Evolutionary conservation across 1,139 yeast genomes (phyloP), one percentile per base, ranked within the genome.

Genomic region (Geotrichum phurueaensis): DNA sequence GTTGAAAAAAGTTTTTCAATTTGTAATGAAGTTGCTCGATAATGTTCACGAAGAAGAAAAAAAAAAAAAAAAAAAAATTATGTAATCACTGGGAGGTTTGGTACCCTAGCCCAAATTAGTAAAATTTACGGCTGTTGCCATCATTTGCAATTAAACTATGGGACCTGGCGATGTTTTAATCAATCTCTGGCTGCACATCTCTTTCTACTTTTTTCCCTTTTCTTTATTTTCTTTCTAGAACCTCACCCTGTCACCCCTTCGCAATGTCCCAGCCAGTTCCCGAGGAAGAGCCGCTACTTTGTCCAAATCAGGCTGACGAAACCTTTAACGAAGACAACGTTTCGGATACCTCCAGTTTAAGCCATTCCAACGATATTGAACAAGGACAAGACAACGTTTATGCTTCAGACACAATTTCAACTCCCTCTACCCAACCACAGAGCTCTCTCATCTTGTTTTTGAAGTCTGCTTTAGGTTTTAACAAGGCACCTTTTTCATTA

Each of bases 401-500:
- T 48, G 29, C 22, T 20, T 25, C 25, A 12, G 51, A 48, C 29
- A 20, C 29, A 6, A n/a, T 25, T 20, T 48, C 29, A 27, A 25
- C 27, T 13, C 51, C 23, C n/a, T 48, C 29, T 6, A 48, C 15
- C 4, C 25, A 22, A 48, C 18, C 27, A 23, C 18, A 22, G 13
- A 22, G 15, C 7, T 27, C 29, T 22, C 49, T 49, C 4, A 9
- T 27, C 2, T 45, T 56, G 18, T 51, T 59, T 29, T 15, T 59
- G 13, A 48, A 48, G 29, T 63, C 70, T 29, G 64, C 69, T 2
- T 66, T 69, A 58, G 72, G 71, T 29, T 69, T 69, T 63, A 65
- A 68, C 49, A 63, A 68, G 29, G 57, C 64, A 13, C 70, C 70
- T 20, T 68, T 69, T 62, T 69, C 70, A 31, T 51, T 69, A 33